A percentile compares a stretch with the other conserved stretches of the same genome.
phyloP scores from a whole-genome alignment of 2,329 filamentous ascomycete species.

The Rhynchosporium graminicola region DNA sequence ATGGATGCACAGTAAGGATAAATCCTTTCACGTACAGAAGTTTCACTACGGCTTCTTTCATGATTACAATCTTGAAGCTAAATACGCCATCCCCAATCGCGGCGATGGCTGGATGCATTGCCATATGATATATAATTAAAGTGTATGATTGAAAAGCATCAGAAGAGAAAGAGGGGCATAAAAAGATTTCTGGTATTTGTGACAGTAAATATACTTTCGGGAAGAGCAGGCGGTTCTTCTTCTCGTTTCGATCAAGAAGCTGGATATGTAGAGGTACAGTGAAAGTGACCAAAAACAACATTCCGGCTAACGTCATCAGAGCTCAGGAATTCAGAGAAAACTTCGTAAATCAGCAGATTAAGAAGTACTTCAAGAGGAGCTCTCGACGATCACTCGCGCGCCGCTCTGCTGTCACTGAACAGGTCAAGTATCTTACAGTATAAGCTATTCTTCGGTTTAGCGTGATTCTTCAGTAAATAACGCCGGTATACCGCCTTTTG shows the following conservation, averaged over 20 bases:
- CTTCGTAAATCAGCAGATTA: background rate
- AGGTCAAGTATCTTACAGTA: background rate
- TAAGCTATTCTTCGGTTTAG: too few species aligned
- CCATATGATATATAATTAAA: slow-evolving; percentile 26
- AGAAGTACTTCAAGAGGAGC: background rate
- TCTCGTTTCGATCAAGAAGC: background rate
- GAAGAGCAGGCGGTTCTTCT: slow-evolving; percentile 10
- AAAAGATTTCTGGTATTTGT: background rate
- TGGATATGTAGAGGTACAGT: background rate
- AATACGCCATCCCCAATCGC: slow-evolving; percentile 33
- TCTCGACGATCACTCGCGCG: background rate
- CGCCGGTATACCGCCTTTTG: too few species aligned
- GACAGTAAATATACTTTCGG: background rate
- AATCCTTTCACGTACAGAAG: too few species aligned
- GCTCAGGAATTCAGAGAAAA: background rate
- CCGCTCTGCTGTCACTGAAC: background rate
- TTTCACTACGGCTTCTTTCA: slow-evolving; percentile 39
- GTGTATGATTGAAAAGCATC: slow-evolving; percentile 1
- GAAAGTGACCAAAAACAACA: background rate
- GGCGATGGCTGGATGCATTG: slow-evolving; percentile 15
- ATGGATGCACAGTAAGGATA: too few species aligned
- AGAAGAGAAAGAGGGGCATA: slow-evolving; percentile 7
- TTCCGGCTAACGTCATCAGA: background rate
- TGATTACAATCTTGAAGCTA: slow-evolving; percentile 56
- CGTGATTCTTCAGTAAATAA: too few species aligned